phyloP scores from a whole-genome alignment of 2,329 filamentous ascomycete genomes.

The Clathrospora elynae region DNA sequence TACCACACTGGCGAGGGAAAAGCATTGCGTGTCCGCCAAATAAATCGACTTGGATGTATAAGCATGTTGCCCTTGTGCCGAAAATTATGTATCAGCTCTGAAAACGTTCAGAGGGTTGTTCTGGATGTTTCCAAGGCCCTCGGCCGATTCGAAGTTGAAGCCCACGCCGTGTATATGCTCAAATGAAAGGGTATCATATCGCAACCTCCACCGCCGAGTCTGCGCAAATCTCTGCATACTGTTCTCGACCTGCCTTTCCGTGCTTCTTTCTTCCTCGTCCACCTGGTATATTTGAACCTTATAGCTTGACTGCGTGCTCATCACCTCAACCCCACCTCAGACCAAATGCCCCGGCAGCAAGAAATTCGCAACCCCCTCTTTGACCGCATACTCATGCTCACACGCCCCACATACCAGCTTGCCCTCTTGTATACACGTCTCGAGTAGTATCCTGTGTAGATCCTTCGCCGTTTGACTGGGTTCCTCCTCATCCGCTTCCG shows the following conservation, averaged over 20 bases:
- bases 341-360: conserved; percentile 91
- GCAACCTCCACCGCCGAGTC: conserved; percentile 3
- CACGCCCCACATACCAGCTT: conserved; percentile 90
- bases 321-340: conserved; percentile 36
- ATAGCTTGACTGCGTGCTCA: background rate
- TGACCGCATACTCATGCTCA: conserved; percentile 90
- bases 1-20: conserved; percentile 20
- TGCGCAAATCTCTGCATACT: conserved; percentile 1
- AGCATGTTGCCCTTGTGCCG: conserved; percentile 1
- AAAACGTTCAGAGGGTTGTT: too few species aligned
- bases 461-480: conserved; percentile 72
- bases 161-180: conserved; percentile 6
- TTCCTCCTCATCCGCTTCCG: conserved; percentile 65
- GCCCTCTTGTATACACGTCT: conserved; percentile 88
- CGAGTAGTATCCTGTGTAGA: conserved; percentile 79
- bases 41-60: background rate
- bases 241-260: background rate
- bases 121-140: too few species aligned
- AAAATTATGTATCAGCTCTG: too few species aligned
- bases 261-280: background rate
- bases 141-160: too few species aligned
- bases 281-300: background rate
- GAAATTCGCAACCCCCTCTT: conserved; percentile 97
- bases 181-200: conserved; percentile 35
- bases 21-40: background rate